These are phyloP conservation scores for Triticum monococcum DNA, from an alignment of 176 grass and related monocot genomes.

Conservation along the genomic window DNA sequence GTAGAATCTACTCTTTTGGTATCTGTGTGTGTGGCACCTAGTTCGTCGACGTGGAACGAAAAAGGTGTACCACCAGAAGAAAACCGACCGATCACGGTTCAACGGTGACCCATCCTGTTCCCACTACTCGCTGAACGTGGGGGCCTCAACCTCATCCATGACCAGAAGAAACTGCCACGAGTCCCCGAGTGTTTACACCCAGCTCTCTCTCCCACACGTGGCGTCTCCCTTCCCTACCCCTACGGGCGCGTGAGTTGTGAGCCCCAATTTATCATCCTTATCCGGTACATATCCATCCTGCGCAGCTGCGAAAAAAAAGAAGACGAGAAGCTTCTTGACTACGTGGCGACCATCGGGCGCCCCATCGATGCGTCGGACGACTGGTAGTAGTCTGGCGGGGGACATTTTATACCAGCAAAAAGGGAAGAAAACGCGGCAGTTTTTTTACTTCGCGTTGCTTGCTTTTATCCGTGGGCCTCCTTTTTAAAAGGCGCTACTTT, in stretches of 20 bases:
- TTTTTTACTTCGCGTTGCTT: neutral
- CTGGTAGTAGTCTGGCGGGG: neutral
- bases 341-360: neutral
- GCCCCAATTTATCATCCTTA: constrained; percentile 37
- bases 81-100: neutral
- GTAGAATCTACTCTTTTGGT: neutral
- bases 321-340: neutral
- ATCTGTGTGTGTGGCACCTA: no score
- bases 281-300: constrained; percentile 45
- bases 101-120: neutral
- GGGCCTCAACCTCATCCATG: constrained; percentile 22
- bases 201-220: neutral
- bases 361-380: neutral
- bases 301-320: neutral
- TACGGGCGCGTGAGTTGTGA: constrained; percentile 22
- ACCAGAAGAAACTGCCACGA: constrained; percentile 20
- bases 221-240: neutral
- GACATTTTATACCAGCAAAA: neutral
- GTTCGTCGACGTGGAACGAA: neutral
- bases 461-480: constrained; percentile 42
- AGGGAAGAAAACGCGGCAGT: neutral
- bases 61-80: neutral
- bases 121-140: neutral
- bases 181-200: neutral
- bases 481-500: constrained; percentile 48